Evolutionary conservation across 2,329 filamentous ascomycete genomes (phyloP).

Genomic region (Fusarium oligoseptatum): DNA sequence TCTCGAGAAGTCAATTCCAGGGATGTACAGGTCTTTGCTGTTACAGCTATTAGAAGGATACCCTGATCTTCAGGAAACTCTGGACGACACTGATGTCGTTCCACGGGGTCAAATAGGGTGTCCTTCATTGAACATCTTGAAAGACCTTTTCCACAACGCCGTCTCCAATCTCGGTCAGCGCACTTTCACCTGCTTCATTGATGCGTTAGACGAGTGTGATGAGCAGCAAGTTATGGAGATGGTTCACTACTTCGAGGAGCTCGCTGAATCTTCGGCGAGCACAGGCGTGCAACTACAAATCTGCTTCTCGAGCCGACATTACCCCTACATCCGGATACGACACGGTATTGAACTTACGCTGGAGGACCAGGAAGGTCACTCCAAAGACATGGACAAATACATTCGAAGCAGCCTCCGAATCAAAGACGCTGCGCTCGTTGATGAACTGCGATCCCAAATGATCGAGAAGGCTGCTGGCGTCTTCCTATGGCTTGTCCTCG

Average conservation of each 20-base stretch:
- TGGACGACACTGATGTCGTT: constrained; percentile 38
- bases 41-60: constrained; percentile 57
- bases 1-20: constrained; percentile 59
- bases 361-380: constrained; percentile 45
- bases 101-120: accelerated
- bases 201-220: constrained; percentile 64
- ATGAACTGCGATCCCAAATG: constrained; percentile 40
- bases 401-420: constrained; percentile 24
- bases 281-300: constrained; percentile 43
- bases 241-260: constrained; percentile 55
- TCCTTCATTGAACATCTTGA: not conserved
- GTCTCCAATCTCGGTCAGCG: not conserved
- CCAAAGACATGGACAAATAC: constrained; percentile 43
- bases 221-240: constrained; percentile 57
- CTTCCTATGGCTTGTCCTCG: constrained; percentile 61
- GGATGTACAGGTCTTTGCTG: constrained; percentile 65
- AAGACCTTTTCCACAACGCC: not conserved
- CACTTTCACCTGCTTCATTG: constrained; percentile 45
- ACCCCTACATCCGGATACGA: constrained; percentile 56
- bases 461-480: constrained; percentile 55
- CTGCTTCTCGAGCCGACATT: constrained; percentile 63
- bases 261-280: constrained; percentile 50
- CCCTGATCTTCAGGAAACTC: constrained; percentile 50
- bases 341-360: constrained; percentile 45
- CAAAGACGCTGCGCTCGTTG: accelerated